These are phyloP conservation scores for Zygoascus biomembranicola DNA, from an alignment of 805 yeast species.

Conservation along the genomic window DNA sequence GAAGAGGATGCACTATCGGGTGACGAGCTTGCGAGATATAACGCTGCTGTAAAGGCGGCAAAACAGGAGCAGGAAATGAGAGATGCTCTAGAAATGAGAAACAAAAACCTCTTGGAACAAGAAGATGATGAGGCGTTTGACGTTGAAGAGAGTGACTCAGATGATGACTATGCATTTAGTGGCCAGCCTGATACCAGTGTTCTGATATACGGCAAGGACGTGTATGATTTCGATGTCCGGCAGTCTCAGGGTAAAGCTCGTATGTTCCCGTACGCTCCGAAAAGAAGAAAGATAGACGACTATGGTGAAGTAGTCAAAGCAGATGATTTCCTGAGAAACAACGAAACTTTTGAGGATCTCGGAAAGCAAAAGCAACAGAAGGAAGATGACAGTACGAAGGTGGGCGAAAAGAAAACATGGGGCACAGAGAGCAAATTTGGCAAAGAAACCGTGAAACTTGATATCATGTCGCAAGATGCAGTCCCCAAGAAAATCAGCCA, in stretches of 20 bases:
- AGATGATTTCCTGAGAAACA: conserved; percentile 44
- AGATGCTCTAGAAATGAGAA: conserved; percentile 30
- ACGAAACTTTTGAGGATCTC: conserved; percentile 5
- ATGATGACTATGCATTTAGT: conserved; percentile 16
- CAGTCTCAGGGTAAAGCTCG: conserved; percentile 35
- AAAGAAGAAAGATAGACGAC: conserved; percentile 63
- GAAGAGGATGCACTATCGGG: conserved; percentile 29
- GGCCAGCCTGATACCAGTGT: conserved; percentile 22
- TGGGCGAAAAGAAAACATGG: conserved; percentile 33
- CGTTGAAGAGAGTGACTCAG: conserved; percentile 24
- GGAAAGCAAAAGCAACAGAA: conserved; percentile 13
- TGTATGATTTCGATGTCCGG: conserved; percentile 50
- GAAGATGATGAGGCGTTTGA: conserved; percentile 24
- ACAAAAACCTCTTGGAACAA: conserved; percentile 31
- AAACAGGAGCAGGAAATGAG: conserved; percentile 21
- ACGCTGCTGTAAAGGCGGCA: conserved; percentile 17
- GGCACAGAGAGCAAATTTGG: conserved; percentile 10
- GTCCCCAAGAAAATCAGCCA: conserved; percentile 41
- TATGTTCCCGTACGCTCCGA: conserved; percentile 69
- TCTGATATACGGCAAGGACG: conserved; percentile 22
- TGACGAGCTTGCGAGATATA: conserved; percentile 25
- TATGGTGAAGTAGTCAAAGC: conserved; percentile 74
- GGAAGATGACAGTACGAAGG: conserved; percentile 20
- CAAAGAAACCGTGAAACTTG: conserved; percentile 39
- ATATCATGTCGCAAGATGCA: conserved; percentile 34